Conservation (phyloP, 2,329 filamentous ascomycete genomes). For the Curvularia hawaiiensis region DNA sequence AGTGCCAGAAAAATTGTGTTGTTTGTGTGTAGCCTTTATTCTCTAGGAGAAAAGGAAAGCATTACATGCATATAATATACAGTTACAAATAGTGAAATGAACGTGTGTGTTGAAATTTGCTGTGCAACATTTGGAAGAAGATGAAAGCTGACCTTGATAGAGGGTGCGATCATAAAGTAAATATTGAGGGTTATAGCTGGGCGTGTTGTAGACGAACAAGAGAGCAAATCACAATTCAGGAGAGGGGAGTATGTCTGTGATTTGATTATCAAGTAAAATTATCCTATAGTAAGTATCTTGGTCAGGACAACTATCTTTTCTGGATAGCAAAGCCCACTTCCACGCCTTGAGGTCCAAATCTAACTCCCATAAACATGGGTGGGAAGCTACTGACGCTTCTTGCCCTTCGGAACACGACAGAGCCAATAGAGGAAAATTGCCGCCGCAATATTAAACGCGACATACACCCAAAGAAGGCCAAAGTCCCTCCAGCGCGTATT, state of each 20-base stretch:
- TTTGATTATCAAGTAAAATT: not conserved
- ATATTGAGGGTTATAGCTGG: not conserved
- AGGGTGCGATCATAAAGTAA: not conserved
- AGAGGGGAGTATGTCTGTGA: not conserved
- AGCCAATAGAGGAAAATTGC: slow-evolving; percentile 60
- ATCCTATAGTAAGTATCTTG: not conserved
- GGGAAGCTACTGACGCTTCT: slow-evolving; percentile 42
- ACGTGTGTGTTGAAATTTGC: not conserved
- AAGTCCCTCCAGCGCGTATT: slow-evolving; percentile 64
- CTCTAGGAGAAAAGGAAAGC: not conserved
- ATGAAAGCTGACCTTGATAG: not conserved
- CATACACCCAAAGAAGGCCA: slow-evolving; percentile 57
- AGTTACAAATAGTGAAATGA: not conserved
- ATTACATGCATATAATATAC: not conserved
- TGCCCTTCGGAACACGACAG: slow-evolving; percentile 55
- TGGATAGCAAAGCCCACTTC: not conserved
- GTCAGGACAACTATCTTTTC: not conserved
- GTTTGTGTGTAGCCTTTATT: not conserved
- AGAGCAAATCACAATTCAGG: not conserved
- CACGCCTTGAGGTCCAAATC: not conserved
- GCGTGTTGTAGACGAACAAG: not conserved
- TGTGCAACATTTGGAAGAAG: not conserved
- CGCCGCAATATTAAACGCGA: slow-evolving; percentile 56
- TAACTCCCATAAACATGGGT: not conserved
- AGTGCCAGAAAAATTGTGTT: not conserved